phyloP scores from a whole-genome alignment of 2,329 filamentous ascomycete genomes.

The Aurifilum marmelostoma region DNA sequence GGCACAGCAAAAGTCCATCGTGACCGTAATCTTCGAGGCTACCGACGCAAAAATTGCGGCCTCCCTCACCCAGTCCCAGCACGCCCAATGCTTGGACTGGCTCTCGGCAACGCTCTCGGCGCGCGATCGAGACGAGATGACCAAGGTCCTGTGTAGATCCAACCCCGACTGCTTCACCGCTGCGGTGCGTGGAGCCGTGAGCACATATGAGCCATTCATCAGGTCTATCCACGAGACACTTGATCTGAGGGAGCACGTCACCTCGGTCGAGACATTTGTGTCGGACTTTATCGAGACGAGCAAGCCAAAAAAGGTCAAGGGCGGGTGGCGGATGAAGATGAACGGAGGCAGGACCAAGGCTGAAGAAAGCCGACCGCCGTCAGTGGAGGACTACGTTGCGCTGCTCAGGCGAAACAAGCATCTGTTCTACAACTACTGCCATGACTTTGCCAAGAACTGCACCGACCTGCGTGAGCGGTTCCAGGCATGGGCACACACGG shows the following conservation, averaged over 20 bases:
- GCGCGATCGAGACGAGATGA: constrained; percentile 73
- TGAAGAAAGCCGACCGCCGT: constrained; percentile 50
- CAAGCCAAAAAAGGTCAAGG: constrained; percentile 53
- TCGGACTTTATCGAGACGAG: constrained; percentile 69
- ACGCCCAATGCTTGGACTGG: constrained; percentile 69
- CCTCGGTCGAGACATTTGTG: constrained; percentile 69
- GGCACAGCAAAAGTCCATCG: constrained; percentile 59
- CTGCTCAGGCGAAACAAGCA: constrained; percentile 67
- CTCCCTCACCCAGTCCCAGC: constrained; percentile 61
- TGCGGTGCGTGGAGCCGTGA: constrained; percentile 65
- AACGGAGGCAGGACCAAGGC: constrained; percentile 36
- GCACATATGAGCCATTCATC: constrained; percentile 75
- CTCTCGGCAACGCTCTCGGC: constrained; percentile 71
- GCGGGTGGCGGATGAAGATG: constrained; percentile 45
- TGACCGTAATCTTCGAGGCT: constrained; percentile 65
- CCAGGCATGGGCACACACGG: constrained; percentile 61
- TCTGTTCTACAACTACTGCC: constrained; percentile 70
- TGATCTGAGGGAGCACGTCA: constrained; percentile 70
- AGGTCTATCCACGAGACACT: constrained; percentile 71
- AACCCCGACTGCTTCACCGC: constrained; percentile 75
- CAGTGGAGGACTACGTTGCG: constrained; percentile 72
- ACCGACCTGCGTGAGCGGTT: constrained; percentile 67
- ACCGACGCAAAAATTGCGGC: constrained; percentile 49
- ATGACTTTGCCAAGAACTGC: constrained; percentile 69
- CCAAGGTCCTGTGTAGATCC: constrained; percentile 66